Base-by-base conservation (phyloP, 2,329 filamentous ascomycete species). In the Sarocladiaceae sp. region DNA sequence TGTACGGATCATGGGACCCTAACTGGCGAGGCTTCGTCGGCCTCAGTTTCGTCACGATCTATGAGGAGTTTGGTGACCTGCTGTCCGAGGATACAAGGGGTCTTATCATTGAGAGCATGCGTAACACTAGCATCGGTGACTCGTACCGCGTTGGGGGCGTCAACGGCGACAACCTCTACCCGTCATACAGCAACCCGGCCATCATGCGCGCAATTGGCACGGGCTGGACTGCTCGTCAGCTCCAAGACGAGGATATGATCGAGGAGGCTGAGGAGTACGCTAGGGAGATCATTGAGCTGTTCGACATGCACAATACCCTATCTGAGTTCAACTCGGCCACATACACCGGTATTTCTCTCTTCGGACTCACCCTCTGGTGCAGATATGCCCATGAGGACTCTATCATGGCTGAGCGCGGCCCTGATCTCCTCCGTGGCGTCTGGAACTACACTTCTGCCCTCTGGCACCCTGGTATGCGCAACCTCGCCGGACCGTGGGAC, bases 21-120 rank as follows among this genome's bases (percentile, higher is more conserved):
- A 85, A 86, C 56, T 85, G 82, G 82, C 71, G 82, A 47, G 82
- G 81, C 1, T 85, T 86, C 53, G 71, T 85, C 29, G 79, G 80
- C 10, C 82, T 79, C 0, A 75, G 79, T 0, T 71, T 85, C n/a
- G 75, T 85, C 25, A 66, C 84, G 31, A 76, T 76, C 23, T 68
- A 83, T 20, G 82, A 85, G 60, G 81, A 85, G 56, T 85, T 80
- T 51, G 62, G 70, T 0, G 62, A 76, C 53, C 67, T 84, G 1
- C 55, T 77, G 2, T 67, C 62, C 46, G 55, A 62, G 49, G 50
- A 58, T 2, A 68, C 69, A 0, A 64, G 71, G 46, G 53, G 60
- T 0, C 67, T 76, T 15, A 78, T 86, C 51, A 61, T 82, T 0
- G 70, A 77, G 31, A 79, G 75, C 20, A 63, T 86, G 3, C 68